Conservation (phyloP, 352 stramenopile genomes). For the Phytophthora pinifolia region DNA sequence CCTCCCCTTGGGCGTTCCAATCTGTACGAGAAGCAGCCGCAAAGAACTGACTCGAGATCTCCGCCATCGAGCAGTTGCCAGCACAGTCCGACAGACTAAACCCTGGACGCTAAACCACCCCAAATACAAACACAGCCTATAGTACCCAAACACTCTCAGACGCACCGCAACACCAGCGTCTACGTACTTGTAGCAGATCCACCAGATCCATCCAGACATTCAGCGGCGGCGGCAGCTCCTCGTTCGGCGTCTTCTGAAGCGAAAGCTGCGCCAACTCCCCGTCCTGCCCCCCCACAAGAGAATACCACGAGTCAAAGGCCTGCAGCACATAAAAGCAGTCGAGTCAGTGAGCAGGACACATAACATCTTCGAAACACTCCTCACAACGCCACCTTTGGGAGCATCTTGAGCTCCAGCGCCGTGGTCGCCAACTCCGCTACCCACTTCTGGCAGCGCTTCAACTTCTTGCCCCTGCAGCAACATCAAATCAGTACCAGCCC, state of each 20-base stretch:
- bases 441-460: constrained; percentile 83
- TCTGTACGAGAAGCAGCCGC: constrained; percentile 30
- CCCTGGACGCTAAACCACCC: constrained; percentile 36
- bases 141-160: constrained; percentile 5
- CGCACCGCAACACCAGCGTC: not conserved
- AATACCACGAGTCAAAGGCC: constrained; percentile 80
- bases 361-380: not conserved
- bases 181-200: constrained; percentile 74
- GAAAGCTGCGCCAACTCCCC: constrained; percentile 35
- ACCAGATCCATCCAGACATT: constrained; percentile 76
- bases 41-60: constrained; percentile 55
- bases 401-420: constrained; percentile 51
- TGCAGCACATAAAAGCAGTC: constrained; percentile 19
- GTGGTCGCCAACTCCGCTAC: constrained; percentile 61
- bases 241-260: constrained; percentile 53
- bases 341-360: not conserved
- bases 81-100: constrained; percentile 61
- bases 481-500: constrained; percentile 3
- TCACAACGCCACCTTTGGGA: constrained; percentile 31
- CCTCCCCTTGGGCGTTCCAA: constrained; percentile 26
- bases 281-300: constrained; percentile 46
- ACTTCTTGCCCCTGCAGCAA: constrained; percentile 58
- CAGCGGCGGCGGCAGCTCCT: constrained; percentile 57
- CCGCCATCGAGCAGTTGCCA: constrained; percentile 30
- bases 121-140: constrained; percentile 1